Evolutionary conservation across 2,329 filamentous ascomycete genomes (phyloP).

Genomic region (Leptographium flavum): DNA sequence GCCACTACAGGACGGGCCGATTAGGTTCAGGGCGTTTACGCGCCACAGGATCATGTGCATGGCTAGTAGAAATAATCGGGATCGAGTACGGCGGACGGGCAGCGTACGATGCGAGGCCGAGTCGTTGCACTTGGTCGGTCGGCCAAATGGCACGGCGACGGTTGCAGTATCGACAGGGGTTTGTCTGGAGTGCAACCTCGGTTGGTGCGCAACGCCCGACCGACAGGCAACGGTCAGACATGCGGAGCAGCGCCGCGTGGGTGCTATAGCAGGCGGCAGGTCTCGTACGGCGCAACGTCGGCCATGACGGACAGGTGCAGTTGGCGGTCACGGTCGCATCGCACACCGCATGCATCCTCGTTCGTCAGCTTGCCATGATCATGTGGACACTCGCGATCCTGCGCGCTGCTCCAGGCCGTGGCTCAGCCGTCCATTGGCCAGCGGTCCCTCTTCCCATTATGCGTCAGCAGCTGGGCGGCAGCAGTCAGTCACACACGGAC

Average conservation of each 20-base stretch:
- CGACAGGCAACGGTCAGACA: too few relatives aligned
- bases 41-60: background rate
- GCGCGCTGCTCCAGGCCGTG: too few relatives aligned
- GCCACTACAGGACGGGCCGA: conserved; percentile 2
- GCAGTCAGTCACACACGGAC: too few relatives aligned
- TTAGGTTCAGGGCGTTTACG: background rate
- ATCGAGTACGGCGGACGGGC: background rate
- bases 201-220: too few relatives aligned
- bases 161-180: background rate
- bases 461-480: too few relatives aligned
- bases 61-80: background rate
- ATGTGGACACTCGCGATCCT: too few relatives aligned
- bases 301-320: background rate
- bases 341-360: too few relatives aligned
- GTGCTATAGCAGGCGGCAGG: background rate
- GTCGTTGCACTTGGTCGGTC: too few relatives aligned
- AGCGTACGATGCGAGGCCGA: too few relatives aligned
- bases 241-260: background rate
- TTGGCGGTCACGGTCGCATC: background rate
- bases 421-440: too few relatives aligned
- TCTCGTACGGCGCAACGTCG: background rate
- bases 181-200: background rate
- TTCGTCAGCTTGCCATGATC: too few relatives aligned
- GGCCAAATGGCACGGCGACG: background rate
- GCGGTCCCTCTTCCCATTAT: too few relatives aligned